phyloP scores from a whole-genome alignment of 2,329 filamentous ascomycete genomes.

The Phaeosphaeria sp. region DNA sequence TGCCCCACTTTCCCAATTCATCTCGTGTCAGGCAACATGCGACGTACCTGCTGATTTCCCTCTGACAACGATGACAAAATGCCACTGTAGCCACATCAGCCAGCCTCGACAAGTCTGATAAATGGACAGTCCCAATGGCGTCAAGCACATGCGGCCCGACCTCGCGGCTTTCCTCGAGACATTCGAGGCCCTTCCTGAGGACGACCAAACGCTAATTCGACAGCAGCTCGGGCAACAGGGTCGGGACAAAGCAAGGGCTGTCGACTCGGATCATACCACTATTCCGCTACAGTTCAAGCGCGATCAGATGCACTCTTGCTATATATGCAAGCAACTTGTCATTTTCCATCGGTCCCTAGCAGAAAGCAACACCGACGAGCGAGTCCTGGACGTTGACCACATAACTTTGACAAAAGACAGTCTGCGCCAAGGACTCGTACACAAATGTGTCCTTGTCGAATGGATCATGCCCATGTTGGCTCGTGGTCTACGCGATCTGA shows the following conservation, averaged over 20 bases:
- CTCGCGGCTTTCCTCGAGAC: neutral
- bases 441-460: constrained; percentile 5
- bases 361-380: neutral
- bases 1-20: neutral
- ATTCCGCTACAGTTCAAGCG: neutral
- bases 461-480: constrained; percentile 3
- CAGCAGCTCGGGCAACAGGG: neutral
- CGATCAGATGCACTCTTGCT: neutral
- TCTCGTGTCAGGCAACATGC: neutral
- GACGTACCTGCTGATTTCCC: neutral
- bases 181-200: neutral
- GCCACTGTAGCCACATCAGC: neutral
- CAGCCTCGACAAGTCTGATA: neutral
- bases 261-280: neutral
- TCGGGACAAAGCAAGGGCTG: neutral
- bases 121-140: neutral
- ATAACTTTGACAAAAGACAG: constrained; percentile 5
- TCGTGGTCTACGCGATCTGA: neutral
- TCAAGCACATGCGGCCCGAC: neutral
- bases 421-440: constrained; percentile 3
- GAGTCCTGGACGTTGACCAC: neutral
- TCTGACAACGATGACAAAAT: neutral
- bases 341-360: neutral
- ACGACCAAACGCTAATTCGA: neutral
- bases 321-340: neutral